Conservation (phyloP, 2,329 filamentous ascomycete genomes). For the Fusarium avenaceum region DNA sequence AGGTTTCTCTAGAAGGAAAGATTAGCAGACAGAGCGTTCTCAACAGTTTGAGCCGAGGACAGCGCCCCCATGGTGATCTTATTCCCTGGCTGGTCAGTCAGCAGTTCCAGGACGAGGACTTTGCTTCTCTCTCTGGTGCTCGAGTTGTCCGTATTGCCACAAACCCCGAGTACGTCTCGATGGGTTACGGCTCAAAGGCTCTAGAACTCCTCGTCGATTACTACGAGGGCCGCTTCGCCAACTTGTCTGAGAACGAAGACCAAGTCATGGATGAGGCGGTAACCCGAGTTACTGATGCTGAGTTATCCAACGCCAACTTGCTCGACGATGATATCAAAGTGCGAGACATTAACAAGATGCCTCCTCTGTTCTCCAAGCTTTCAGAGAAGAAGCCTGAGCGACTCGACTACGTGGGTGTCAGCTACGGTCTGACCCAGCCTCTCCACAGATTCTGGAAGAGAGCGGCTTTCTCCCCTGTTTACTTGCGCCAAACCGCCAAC, state of each 20-base stretch:
- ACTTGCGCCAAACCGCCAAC: conserved; percentile 94
- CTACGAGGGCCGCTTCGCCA: conserved; percentile 93
- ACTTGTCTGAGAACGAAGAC: conserved; percentile 78
- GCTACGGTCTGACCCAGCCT: conserved; percentile 87
- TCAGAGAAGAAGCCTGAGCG: conserved; percentile 82
- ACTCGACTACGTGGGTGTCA: conserved; percentile 95
- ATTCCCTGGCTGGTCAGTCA: conserved; percentile 98
- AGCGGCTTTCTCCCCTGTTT: conserved; percentile 86
- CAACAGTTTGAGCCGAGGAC: conserved; percentile 88
- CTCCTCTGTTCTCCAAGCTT: conserved; percentile 90
- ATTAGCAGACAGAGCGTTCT: conserved; percentile 95
- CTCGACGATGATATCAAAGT: conserved; percentile 91
- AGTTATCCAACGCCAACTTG: conserved; percentile 81
- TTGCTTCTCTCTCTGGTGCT: conserved; percentile 91
- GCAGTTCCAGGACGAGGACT: conserved; percentile 98
- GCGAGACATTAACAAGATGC: conserved; percentile 90
- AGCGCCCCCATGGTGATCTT: conserved; percentile 89
- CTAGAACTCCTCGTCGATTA: conserved; percentile 90
- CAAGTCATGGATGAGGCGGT: conserved; percentile 71
- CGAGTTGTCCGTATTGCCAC: conserved; percentile 95
- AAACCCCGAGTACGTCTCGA: conserved; percentile 90
- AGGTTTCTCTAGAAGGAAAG: conserved; percentile 92
- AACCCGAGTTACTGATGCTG: conserved; percentile 83
- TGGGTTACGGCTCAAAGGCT: conserved; percentile 94
- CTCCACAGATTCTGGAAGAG: conserved; percentile 99